Percentiles rank a stretch among this genome's conserved stretches.
Conservation (phyloP, 345 rosid genomes). For the Orychophragmus violaceus region DNA sequence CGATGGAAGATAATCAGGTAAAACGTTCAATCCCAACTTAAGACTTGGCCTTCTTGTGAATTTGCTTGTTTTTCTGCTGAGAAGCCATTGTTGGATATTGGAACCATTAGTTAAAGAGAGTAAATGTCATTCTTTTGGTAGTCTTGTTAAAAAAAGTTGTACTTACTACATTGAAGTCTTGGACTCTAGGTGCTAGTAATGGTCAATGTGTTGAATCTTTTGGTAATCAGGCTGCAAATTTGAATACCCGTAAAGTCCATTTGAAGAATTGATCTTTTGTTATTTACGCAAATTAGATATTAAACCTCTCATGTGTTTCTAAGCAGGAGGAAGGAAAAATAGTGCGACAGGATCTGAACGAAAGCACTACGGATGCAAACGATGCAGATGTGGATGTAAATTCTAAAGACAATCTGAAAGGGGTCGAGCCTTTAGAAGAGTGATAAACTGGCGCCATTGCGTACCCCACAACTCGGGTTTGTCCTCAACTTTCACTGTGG, state of each 20-base stretch:
- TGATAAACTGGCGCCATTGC: not conserved
- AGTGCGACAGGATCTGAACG: slow-evolving; percentile 84
- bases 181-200: not conserved
- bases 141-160: not conserved
- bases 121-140: not conserved
- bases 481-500: not conserved
- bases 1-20: slow-evolving; percentile 72
- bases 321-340: slow-evolving; percentile 44
- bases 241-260: no score
- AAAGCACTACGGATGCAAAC: slow-evolving; percentile 65
- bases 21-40: not conserved
- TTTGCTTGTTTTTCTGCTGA: not conserved
- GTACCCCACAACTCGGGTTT: not conserved
- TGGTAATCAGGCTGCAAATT: no score
- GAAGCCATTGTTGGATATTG: not conserved
- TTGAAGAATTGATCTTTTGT: not conserved
- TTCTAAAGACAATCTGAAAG: slow-evolving; percentile 29
- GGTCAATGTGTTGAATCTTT: not conserved
- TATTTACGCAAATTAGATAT: not conserved
- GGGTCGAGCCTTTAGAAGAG: slow-evolving; percentile 21
- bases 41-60: not conserved
- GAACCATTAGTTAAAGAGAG: not conserved
- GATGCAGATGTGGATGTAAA: slow-evolving; percentile 41
- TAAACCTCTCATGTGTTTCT: slow-evolving; percentile 23
- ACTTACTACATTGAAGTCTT: not conserved